Conservation (phyloP, 1,284 basidiomycete genomes). For the Ustilago bromivora region DNA sequence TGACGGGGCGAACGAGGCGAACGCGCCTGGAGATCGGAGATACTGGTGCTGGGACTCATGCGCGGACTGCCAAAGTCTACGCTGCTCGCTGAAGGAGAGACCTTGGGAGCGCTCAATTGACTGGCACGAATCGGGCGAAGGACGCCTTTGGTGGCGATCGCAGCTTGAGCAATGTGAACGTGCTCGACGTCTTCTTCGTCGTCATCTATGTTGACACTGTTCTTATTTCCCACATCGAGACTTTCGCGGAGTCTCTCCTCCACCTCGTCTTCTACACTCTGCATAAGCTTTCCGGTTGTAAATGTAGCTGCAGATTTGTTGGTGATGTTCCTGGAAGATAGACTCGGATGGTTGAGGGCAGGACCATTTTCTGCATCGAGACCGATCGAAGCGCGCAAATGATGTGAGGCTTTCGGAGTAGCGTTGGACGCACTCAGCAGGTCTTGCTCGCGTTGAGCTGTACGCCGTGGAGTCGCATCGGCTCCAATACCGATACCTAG, state of each 20-base stretch:
- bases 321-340: background rate
- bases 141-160: slow-evolving; percentile 39
- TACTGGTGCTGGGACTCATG: slow-evolving; percentile 28
- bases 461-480: slow-evolving; percentile 29
- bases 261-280: slow-evolving; percentile 15
- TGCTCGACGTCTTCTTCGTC: slow-evolving; percentile 41
- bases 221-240: slow-evolving; percentile 13
- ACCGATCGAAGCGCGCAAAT: slow-evolving; percentile 24
- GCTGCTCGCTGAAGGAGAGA: slow-evolving; percentile 26
- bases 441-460: slow-evolving; percentile 16
- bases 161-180: slow-evolving; percentile 42
- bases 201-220: slow-evolving; percentile 14
- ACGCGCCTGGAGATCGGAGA: slow-evolving; percentile 19
- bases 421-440: slow-evolving; percentile 19
- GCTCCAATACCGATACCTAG: slow-evolving; percentile 36
- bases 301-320: background rate
- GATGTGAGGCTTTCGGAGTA: slow-evolving; percentile 40
- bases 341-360: background rate
- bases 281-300: background rate
- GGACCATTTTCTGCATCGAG: slow-evolving; percentile 14
- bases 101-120: slow-evolving; percentile 29
- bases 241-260: slow-evolving; percentile 33
- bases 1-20: slow-evolving; percentile 18
- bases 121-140: slow-evolving; percentile 34
- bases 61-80: slow-evolving; percentile 25